Base-by-base conservation (phyloP, 495 filamentous ascomycete genomes). In the Lophiotrema nucula region DNA sequence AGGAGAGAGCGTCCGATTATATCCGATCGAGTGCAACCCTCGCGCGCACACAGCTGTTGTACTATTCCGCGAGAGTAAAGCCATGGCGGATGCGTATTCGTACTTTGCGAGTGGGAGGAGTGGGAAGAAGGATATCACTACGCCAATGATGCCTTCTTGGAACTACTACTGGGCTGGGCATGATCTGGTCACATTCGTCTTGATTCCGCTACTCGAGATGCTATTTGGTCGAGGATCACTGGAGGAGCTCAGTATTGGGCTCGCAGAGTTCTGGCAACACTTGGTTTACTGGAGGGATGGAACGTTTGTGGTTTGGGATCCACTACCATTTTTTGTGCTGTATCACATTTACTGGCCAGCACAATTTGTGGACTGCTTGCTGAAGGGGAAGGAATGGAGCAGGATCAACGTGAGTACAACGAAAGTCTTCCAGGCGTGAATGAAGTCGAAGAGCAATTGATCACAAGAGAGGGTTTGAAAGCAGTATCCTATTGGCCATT, bases 1-100 rank as follows among this genome's bases (percentile, higher is more conserved):
- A 2, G 63, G 54, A 19, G 55, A 1, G 49, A 62, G 38, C 25
- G 51, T 23, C 12, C 28, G 45, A 0, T 51, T 86, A 11, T 78
- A 78, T 50, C 76, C 83, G 2, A 85, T 85, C 58, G 80, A 84
- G 57, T 86, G 84, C 60, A 86, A 86, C 58, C 84, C 83, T 0
- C 72, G 83, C 1, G 77, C 77, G 0, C 81, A 86, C 61, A 85
- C 83, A 0, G 81, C 83, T 2, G 76, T 83, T 1, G 72, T 79
- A 4, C 60, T 85, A 2, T 83, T 86, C 63, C 28, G 44, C 25
- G 47, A 64, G 5, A 70, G 56, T 11, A 47, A 43, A 12, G 35
- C 65, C 31, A 52, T 72, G 62, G 64, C 56, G 10, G 59, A 64
- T 10, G 64, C 39, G 10, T 72, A 73, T 49, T 23, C 47, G 58